phyloP scores from a whole-genome alignment of 2,329 filamentous ascomycete genomes.

The Aaosphaeria arxii region DNA sequence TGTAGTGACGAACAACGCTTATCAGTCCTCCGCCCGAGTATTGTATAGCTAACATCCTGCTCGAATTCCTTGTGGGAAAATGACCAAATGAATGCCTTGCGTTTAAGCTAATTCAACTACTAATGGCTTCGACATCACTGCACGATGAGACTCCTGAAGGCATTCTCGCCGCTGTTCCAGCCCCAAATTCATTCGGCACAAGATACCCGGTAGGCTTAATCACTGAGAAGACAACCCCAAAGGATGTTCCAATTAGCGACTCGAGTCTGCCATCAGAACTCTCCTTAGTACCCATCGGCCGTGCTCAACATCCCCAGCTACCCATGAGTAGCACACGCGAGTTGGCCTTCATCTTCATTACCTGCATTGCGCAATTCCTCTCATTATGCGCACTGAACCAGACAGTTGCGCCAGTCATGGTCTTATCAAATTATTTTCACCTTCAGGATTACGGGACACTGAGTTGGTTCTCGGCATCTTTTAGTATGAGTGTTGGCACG shows the following conservation, averaged over 20 bases:
- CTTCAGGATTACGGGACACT: slow-evolving; percentile 39
- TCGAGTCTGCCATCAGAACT: neutral
- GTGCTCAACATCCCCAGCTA: neutral
- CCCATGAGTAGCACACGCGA: slow-evolving; percentile 8
- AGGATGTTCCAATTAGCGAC: neutral
- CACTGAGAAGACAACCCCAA: neutral
- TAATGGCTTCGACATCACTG: too few species aligned
- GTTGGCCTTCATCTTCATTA: slow-evolving; percentile 17
- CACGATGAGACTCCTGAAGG: too few species aligned
- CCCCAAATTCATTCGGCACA: neutral
- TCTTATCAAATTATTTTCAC: slow-evolving; percentile 41
- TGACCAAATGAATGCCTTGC: too few species aligned
- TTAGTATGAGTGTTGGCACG: slow-evolving; percentile 48
- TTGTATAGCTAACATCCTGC: too few species aligned
- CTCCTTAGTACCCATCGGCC: slow-evolving; percentile 1
- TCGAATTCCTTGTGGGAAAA: too few species aligned
- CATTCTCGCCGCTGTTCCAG: neutral
- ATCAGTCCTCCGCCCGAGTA: too few species aligned
- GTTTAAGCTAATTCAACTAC: too few species aligned
- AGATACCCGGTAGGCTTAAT: neutral
- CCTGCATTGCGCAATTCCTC: slow-evolving; percentile 34
- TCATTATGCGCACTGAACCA: slow-evolving; percentile 43
- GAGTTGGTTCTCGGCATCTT: slow-evolving; percentile 48
- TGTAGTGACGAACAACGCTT: too few species aligned
- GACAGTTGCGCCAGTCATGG: slow-evolving; percentile 36